Base-by-base conservation (phyloP, 345 rosid species). In the Adansonia digitata region DNA sequence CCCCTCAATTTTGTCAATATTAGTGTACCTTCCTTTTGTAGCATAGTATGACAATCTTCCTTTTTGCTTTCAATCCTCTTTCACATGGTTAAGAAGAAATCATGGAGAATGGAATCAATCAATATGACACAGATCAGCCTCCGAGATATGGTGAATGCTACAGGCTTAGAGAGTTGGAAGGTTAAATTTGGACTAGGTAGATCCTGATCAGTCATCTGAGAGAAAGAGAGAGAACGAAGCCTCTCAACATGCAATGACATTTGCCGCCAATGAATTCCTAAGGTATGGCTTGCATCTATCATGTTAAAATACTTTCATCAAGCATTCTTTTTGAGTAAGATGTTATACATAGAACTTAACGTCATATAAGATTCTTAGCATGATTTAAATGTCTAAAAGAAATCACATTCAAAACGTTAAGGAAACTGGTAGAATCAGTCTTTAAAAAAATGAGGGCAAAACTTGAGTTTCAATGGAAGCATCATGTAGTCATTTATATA, bases 201-300 rank as follows among this genome's bases (percentile, higher is more conserved):
- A 95, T 35, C 97, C 91, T 39, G 91, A 93, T 82, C 99, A 91
- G 81, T 93, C 99, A 52, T 56, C 90, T 15, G 93, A 89, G 83
- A 91, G n/a, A n/a, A n/a, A n/a, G n/a, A n/a, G 84, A 80, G 99
- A 95, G 88, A 90, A 93, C 69, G 91, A 87, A 77, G 96, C 96
- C 56, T 95, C 93, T 77, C 87, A 83, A 60, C 78, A 34, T 80
- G 97, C 94, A 78, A 88, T 95, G 98, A 84, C 82, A n/a, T n/a
- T n/a, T n/a, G n/a, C n/a, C 75, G 98, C 87, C 81, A 91, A 84
- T 73, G 97, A 92, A 85, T 91, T 94, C 74, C 75, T n/a, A 85
- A 89, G 74, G 98, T 92, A 73, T 80, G 85, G 40, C 63, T 42
- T 29, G n/a, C 43, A 42, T 34, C 61, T 14, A 0, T 57, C 57